These are phyloP conservation scores for Aspergillus terreus DNA, from an alignment of 2,329 filamentous ascomycete genomes.

Conservation along the genomic window DNA sequence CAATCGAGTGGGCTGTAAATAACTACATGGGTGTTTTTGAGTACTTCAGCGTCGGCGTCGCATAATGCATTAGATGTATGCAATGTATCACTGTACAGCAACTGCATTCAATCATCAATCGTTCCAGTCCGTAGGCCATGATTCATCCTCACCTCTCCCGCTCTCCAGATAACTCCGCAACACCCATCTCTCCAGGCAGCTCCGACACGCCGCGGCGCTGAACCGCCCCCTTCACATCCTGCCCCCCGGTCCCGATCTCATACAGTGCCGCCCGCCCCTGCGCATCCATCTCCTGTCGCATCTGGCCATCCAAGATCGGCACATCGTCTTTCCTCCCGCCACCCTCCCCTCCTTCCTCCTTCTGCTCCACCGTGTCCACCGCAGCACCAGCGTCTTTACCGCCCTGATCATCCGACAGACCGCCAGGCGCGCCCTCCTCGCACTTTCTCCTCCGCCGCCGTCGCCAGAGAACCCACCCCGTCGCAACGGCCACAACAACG, in stretches of 20 bases:
- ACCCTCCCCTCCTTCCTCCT: neutral
- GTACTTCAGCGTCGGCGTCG: slow-evolving; percentile 19
- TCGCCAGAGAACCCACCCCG: slow-evolving; percentile 2
- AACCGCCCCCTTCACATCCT: neutral
- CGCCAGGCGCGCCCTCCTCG: neutral
- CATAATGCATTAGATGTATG: slow-evolving; percentile 9
- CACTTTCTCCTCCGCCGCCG: neutral
- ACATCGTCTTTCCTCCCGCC: neutral
- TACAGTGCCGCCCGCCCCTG: slow-evolving; percentile 7
- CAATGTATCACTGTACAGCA: neutral
- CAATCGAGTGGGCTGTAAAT: slow-evolving; percentile 4
- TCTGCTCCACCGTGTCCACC: neutral
- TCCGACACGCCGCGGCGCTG: neutral
- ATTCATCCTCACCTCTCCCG: neutral
- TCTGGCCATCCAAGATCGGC: slow-evolving; percentile 9
- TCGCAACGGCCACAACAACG: slow-evolving; percentile 1
- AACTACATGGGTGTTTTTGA: slow-evolving; percentile 8
- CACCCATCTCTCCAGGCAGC: neutral
- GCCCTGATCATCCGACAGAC: neutral
- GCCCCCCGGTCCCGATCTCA: slow-evolving; percentile 4
- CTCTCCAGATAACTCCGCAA: neutral
- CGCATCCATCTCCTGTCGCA: slow-evolving; percentile 12
- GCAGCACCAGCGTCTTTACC: neutral
- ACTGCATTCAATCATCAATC: neutral
- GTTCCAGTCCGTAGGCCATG: too few species aligned